Percentiles rank a stretch among this genome's conserved stretches.
Evolutionary conservation across 148 eudicot genomes (phyloP).

Genomic region (Cornus controversa): DNA sequence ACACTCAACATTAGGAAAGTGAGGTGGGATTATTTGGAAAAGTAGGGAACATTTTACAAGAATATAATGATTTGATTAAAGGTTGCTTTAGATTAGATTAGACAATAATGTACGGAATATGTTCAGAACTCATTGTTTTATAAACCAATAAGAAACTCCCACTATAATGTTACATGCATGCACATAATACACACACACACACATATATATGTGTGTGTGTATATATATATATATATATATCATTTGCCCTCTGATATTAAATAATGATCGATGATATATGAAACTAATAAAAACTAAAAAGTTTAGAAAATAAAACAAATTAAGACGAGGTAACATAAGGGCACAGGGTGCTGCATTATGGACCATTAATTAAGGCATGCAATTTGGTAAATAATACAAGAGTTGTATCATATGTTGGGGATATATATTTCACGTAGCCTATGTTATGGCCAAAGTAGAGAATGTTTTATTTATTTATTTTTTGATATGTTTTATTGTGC

Average conservation of each 20-base stretch:
- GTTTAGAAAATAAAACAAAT: too few relatives aligned
- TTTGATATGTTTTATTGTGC: too few relatives aligned
- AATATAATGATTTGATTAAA: not conserved
- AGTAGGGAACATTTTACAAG: conserved; percentile 3
- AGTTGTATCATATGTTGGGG: not conserved
- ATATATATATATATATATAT: too few relatives aligned
- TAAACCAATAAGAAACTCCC: not conserved
- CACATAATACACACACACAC: too few relatives aligned
- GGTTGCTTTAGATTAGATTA: conserved; percentile 3
- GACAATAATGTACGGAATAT: conserved; percentile 25
- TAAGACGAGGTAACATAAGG: too few relatives aligned
- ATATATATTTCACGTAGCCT: not conserved
- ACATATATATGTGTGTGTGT: too few relatives aligned
- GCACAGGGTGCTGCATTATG: too few relatives aligned
- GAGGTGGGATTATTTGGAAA: conserved; percentile 3
- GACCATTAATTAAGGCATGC: not conserved
- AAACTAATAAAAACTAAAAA: too few relatives aligned
- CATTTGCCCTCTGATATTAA: not conserved
- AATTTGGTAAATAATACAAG: too few relatives aligned
- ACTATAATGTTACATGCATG: conserved; percentile 1
- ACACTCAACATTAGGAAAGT: not conserved
- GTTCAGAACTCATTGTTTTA: not conserved
- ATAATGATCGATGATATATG: too few relatives aligned
- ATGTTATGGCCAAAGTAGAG: too few relatives aligned
- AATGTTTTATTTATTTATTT: too few relatives aligned